phyloP scores from a whole-genome alignment of 495 filamentous ascomycete species.

The Xylaria scruposa region DNA sequence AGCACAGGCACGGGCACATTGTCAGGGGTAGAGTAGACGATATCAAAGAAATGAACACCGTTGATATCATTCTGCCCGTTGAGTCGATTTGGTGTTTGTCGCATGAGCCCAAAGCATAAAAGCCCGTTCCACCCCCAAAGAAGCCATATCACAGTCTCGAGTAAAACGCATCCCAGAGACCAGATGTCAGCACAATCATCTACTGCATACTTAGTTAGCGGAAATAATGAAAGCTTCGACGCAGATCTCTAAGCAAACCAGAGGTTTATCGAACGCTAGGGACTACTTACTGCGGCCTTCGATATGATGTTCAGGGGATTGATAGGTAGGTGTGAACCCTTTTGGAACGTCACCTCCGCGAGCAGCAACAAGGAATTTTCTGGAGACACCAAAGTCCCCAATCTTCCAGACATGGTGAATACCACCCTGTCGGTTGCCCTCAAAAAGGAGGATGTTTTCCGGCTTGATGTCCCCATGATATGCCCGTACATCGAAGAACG shows the following conservation, averaged over 20 bases:
- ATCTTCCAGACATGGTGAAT: slow-evolving; percentile 2
- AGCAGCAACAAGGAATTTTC: neutral
- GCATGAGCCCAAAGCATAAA: neutral
- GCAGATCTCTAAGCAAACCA: neutral
- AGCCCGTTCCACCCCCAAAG: neutral
- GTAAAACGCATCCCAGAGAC: slow-evolving; percentile 5
- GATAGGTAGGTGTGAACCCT: neutral
- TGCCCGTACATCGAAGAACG: neutral
- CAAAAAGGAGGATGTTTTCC: slow-evolving; percentile 10
- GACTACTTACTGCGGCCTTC: slow-evolving; percentile 6
- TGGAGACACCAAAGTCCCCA: slow-evolving; percentile 10
- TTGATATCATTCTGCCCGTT: neutral
- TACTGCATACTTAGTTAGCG: neutral
- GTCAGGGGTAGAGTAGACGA: neutral
- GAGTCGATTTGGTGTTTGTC: neutral
- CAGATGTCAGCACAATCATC: slow-evolving; percentile 6
- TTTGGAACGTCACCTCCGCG: slow-evolving; percentile 8
- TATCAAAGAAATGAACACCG: neutral
- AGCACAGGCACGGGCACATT: neutral
- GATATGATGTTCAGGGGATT: slow-evolving; percentile 4
- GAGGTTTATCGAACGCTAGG: neutral
- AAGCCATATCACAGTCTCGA: neutral
- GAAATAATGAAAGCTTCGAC: neutral
- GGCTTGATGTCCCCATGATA: slow-evolving; percentile 6
- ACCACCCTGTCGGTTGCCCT: neutral